Conservation (phyloP, 2,329 filamentous ascomycete genomes). For the Pseudovirgaria hyperparasitica region DNA sequence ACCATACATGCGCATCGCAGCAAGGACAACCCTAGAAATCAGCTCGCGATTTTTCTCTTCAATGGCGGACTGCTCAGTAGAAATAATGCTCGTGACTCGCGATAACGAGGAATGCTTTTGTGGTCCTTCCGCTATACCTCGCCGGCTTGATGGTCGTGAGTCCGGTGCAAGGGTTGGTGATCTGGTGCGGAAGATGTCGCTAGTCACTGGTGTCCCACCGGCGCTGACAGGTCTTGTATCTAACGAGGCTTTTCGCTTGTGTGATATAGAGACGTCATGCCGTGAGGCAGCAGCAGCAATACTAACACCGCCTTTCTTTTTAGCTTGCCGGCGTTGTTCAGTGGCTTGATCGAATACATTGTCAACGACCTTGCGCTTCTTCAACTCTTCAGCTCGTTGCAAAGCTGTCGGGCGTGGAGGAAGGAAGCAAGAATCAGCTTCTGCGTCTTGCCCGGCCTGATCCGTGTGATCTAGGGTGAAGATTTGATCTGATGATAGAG, state of each 20-base stretch:
- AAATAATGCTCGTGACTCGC: conserved; percentile 18
- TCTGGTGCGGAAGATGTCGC: conserved; percentile 10
- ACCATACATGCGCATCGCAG: conserved; percentile 40
- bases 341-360: conserved; percentile 36
- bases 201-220: conserved; percentile 5
- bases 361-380: conserved; percentile 29
- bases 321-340: conserved; percentile 28
- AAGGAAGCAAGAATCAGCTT: conserved; percentile 16
- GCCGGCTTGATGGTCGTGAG: conserved; percentile 17
- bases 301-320: conserved; percentile 28
- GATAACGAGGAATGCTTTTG: conserved; percentile 19
- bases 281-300: conserved; percentile 29
- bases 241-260: conserved; percentile 9
- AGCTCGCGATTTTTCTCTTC: conserved; percentile 36
- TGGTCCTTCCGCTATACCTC: conserved; percentile 13
- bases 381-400: conserved; percentile 9
- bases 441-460: not conserved
- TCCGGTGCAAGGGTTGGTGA: conserved; percentile 22
- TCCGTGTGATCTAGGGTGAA: conserved; percentile 14
- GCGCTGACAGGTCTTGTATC: conserved; percentile 16
- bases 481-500: conserved; percentile 32
- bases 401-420: conserved; percentile 14
- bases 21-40: conserved; percentile 37
- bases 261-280: conserved; percentile 13
- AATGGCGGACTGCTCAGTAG: conserved; percentile 19